phyloP scores from a whole-genome alignment of 1,139 yeast genomes.

The Kodamaea suecica region DNA sequence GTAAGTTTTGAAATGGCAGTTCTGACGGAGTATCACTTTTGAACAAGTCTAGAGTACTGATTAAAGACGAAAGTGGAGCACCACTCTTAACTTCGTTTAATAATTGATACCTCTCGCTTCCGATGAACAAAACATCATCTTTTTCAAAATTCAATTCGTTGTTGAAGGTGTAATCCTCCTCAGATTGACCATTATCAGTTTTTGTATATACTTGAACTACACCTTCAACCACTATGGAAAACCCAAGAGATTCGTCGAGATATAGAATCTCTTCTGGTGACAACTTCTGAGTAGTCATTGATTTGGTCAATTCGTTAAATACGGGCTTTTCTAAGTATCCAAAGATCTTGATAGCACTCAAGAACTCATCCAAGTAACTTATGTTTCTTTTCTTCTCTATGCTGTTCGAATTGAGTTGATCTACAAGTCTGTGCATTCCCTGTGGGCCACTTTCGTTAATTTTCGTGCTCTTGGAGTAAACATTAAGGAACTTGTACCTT shows the following conservation, averaged over 20 bases:
- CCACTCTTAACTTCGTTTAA: conserved; percentile 86
- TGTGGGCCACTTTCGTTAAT: conserved; percentile 8
- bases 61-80: conserved; percentile 76
- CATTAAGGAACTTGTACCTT: conserved; percentile 38
- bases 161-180: conserved; percentile 7
- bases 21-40: conserved; percentile 14
- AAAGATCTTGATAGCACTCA: conserved; percentile 87
- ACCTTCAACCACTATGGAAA: conserved; percentile 94
- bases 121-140: conserved; percentile 44
- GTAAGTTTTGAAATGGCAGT: conserved; percentile 14
- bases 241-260: conserved; percentile 70
- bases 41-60: conserved; percentile 70
- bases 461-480: conserved; percentile 32
- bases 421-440: conserved; percentile 11
- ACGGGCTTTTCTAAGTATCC: conserved; percentile 90
- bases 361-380: conserved; percentile 78
- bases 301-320: conserved; percentile 87
- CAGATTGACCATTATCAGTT: conserved; percentile 14
- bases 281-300: conserved; percentile 85
- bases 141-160: conserved; percentile 28
- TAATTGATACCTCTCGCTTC: conserved; percentile 63
- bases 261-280: conserved; percentile 73
- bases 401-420: conserved; percentile 10
- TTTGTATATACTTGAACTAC: conserved; percentile 74
- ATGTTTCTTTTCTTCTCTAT: conserved; percentile 30